Conservation (phyloP, 129 eudicot species). For the Artemisia annua region DNA sequence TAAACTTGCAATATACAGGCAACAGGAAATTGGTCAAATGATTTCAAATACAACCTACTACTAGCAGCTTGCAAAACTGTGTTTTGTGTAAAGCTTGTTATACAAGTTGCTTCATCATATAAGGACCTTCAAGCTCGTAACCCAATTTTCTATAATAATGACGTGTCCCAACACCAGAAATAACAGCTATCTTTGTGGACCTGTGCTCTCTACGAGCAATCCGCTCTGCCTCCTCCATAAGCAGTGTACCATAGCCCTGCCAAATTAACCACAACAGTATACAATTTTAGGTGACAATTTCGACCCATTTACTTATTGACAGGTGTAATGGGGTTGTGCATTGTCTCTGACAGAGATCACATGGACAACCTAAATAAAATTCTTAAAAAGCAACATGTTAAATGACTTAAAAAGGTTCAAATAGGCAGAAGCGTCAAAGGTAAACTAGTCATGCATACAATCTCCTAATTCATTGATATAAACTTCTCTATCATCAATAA, state of each 20-base stretch:
- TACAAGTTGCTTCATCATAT: constrained; percentile 74
- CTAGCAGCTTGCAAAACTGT: constrained; percentile 25
- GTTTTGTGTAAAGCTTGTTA: constrained; percentile 25
- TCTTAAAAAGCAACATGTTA: too few species aligned
- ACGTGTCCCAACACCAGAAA: constrained; percentile 95
- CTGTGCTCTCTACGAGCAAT: constrained; percentile 88
- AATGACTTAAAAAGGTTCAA: too few species aligned
- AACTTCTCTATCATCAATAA: too few species aligned
- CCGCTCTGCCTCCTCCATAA: constrained; percentile 97
- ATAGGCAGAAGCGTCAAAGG: too few species aligned
- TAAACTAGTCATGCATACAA: too few species aligned
- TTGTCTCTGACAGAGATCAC: too few species aligned
- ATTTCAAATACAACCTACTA: neutral
- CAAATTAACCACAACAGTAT: constrained; percentile 1
- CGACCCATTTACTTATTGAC: neutral
- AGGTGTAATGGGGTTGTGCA: too few species aligned
- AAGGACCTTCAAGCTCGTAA: constrained; percentile 96
- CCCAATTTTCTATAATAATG: constrained; percentile 95
- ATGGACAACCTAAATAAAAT: too few species aligned
- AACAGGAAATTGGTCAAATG: neutral
- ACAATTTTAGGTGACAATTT: neutral
- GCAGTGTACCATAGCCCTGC: constrained; percentile 90
- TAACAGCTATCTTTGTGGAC: constrained; percentile 82
- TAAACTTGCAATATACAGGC: constrained; percentile 24
- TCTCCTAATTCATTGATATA: too few species aligned